Base-by-base conservation (phyloP, 352 stramenopile genomes). In the Globisporangium viniferum region DNA sequence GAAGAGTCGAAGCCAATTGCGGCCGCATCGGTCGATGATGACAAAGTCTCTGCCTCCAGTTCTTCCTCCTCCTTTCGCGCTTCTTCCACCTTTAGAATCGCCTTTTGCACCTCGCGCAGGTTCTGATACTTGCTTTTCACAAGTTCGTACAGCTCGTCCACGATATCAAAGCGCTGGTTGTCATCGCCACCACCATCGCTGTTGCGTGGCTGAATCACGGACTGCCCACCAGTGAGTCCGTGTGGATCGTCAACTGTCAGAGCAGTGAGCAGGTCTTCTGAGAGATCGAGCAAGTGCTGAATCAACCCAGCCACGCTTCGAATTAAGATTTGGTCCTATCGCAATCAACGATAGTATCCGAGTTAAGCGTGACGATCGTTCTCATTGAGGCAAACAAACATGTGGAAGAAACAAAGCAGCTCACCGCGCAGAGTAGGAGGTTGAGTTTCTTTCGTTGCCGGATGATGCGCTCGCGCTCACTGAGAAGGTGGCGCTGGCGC, bases 391-490 rank as follows among this genome's bases (percentile, higher is more conserved):
- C 35, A 39, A 39, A 39, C 35, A 39, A 39, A 39, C 35, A 39
- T 39, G 7, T 39, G 35, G 24, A 15, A 57, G n/a, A 58, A 58
- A 20, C n/a, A 3, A 24, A 10, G 2, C 1, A 22, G 64, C 61
- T 31, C 61, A 81, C 76, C 18, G 80, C 72, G 8, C 76, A 76
- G 6, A 88, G 67, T 18, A 86, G 62, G 22, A 76, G 36, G 31
- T 86, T 88, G 59, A 88, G 69, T 12, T 76, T 77, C 62, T 86
- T 86, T 14, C 80, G 78, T 54, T 84, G 73, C 31, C 75, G 78
- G 33, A 86, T 86, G 70, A 78, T 81, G 0, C 70, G 67, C 56
- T 86, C 80, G 20, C 78, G 76, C 31, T 78, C 76, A 7, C 70
- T 67, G 14, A 83, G 67, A 12, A 88, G 55, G 10, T 72, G 68